phyloP scores from a whole-genome alignment of 345 rosid species.

The Turritis glabra region DNA sequence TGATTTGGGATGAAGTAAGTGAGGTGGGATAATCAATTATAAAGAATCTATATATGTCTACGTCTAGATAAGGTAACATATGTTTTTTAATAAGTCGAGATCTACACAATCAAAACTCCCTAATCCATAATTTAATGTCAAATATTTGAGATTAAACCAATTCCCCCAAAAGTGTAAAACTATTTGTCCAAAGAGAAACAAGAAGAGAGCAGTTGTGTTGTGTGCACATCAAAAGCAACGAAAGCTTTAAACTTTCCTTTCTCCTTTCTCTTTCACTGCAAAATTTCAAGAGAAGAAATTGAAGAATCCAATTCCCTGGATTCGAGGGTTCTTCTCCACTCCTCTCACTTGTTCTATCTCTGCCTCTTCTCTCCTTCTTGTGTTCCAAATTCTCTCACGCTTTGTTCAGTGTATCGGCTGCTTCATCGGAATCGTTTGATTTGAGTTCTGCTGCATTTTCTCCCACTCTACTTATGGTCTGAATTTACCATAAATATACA shows the following conservation, averaged over 20 bases:
- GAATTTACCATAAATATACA: not conserved
- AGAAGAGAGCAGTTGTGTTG: slow-evolving; percentile 7
- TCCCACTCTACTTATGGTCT: not conserved
- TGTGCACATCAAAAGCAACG: slow-evolving; percentile 37
- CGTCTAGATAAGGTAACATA: slow-evolving; percentile 30
- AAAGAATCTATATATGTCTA: not conserved
- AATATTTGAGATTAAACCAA: slow-evolving; percentile 18
- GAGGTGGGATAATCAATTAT: not conserved
- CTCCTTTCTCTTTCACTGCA: slow-evolving; percentile 38
- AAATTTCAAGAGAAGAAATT: slow-evolving; percentile 4
- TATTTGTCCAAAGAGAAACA: not conserved
- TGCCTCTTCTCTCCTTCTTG: slow-evolving; percentile 5
- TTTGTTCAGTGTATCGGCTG: not conserved
- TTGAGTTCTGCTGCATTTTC: slow-evolving; percentile 2
- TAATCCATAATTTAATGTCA: slow-evolving; percentile 24
- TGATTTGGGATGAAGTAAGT: not conserved
- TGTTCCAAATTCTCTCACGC: slow-evolving; percentile 24
- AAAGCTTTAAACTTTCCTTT: slow-evolving; percentile 41
- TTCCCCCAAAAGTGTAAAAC: not conserved
- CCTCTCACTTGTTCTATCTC: slow-evolving; percentile 19
- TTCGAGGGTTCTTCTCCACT: slow-evolving; percentile 34
- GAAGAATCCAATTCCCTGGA: slow-evolving; percentile 28
- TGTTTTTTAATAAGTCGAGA: not conserved
- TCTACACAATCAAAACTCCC: slow-evolving; percentile 4
- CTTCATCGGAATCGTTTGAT: not conserved